Evolutionary conservation across 2,329 filamentous ascomycete species (phyloP).

Genomic region (Aspergillus latus): DNA sequence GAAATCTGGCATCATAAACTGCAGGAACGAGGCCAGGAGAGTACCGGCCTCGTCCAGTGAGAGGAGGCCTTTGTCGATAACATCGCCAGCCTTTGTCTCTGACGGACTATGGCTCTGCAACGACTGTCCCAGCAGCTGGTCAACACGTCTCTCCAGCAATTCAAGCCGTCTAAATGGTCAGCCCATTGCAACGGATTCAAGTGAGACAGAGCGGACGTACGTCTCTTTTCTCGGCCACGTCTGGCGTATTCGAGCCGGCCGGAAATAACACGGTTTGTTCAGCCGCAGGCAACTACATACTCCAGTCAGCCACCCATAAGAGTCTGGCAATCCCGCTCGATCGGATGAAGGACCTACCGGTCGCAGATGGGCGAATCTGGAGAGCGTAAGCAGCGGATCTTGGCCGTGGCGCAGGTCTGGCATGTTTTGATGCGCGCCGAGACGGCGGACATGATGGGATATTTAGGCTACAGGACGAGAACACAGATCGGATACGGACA

Average conservation of each 20-base stretch:
- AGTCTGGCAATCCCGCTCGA: not conserved
- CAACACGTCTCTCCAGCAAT: conserved; percentile 13
- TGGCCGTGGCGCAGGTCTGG: conserved; percentile 16
- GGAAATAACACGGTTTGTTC: conserved; percentile 19
- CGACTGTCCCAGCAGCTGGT: conserved; percentile 11
- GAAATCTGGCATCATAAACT: conserved; percentile 39
- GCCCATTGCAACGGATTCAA: not conserved
- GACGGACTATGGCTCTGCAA: not conserved
- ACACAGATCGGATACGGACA: conserved; percentile 5
- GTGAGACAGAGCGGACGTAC: not conserved
- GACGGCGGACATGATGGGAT: not conserved
- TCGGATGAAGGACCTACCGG: conserved; percentile 2
- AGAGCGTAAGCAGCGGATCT: conserved; percentile 17
- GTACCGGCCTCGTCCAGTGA: conserved; percentile 20
- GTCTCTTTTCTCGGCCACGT: conserved; percentile 13
- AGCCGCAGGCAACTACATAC: conserved; percentile 12
- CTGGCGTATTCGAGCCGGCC: conserved; percentile 16
- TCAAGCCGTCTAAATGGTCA: conserved; percentile 9
- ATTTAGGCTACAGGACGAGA: not conserved
- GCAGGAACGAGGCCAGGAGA: conserved; percentile 34
- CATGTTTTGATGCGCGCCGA: conserved; percentile 15
- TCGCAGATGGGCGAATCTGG: conserved; percentile 14
- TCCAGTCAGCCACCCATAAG: not conserved
- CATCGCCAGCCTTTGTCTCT: conserved; percentile 13
- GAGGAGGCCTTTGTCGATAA: conserved; percentile 20